Evolutionary conservation across 2,329 filamentous ascomycete species (phyloP), one percentile per base, ranked within the genome.

Genomic region (Aureobasidium lini): DNA sequence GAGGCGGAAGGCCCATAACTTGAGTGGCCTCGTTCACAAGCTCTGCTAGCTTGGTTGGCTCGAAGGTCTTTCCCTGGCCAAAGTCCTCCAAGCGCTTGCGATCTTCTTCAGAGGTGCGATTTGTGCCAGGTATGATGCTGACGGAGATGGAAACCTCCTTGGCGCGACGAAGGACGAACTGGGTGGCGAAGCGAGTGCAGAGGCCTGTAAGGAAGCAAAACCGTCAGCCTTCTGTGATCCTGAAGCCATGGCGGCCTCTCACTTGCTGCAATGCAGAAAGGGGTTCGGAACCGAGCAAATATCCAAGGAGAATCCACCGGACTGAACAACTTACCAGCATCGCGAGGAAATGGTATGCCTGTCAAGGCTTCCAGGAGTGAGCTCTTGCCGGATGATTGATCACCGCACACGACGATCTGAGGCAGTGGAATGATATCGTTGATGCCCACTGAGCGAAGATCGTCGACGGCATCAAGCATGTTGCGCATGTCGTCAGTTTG

Each of bases 331-430:
- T 36, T 84, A 80, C 10, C 78, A 13, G 13, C 34, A 36, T 36
- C 8, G 8, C 13, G 34, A 36, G 82, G 81, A 48, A 87, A 86
- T 0, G 77, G 77, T 1, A 88, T 79, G 9, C 80, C 77, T 0
- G 83, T 82, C 48, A 88, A 82, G 0, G 84, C 84, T 63, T 87
- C 81, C 0, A 87, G 76, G 0, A 86, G 82, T 0, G 82, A 86
- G n/a, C 79, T 84, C 66, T 87, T 87, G 2, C 84, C 84, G 0
- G 79, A 79, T 0, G 80, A 84, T 59, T 84, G 81, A 57, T 84
- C 79, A 4, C 84, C 83, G 31, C 81, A 81, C 4, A 85, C 82
- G 4, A 63, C 64, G 32, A 71, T 59, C 50, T 69, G 66, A 13
- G 74, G 71, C 0, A 75, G 65, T 6, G 63, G 59, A 3, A 71